Evolutionary conservation across 768 basidiomycete species (phyloP).

Genomic region (Leccinum longicurvipes): DNA sequence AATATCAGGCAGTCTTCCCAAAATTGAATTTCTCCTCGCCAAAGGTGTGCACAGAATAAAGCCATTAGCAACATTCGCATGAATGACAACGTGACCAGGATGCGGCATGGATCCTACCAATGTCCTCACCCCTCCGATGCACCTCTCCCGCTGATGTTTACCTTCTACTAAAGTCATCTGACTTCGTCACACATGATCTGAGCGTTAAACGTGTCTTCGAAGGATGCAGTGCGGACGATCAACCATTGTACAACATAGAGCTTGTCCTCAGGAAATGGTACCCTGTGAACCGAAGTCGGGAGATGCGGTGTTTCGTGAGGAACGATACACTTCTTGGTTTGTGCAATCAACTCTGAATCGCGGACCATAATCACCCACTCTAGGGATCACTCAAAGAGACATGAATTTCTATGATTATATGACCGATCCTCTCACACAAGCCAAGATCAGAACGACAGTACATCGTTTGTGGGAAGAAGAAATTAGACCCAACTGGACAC

Average conservation of each 20-base stretch:
- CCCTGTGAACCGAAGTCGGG: conserved; percentile 75
- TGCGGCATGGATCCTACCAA: conserved; percentile 85
- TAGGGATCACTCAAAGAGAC: conserved; percentile 87
- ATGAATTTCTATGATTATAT: conserved; percentile 86
- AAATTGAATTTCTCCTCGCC: conserved; percentile 98
- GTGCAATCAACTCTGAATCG: neutral
- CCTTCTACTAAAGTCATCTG: conserved; percentile 87
- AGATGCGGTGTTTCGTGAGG: conserved; percentile 89
- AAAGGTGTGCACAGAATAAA: conserved; percentile 47
- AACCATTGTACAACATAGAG: conserved; percentile 59
- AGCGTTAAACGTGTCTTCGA: conserved; percentile 60
- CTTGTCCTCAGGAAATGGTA: conserved; percentile 92
- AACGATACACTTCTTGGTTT: conserved; percentile 68
- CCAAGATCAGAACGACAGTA: conserved; percentile 51
- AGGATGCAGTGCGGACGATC: conserved; percentile 41
- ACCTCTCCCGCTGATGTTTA: conserved; percentile 88
- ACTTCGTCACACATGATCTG: conserved; percentile 83
- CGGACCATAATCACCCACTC: neutral
- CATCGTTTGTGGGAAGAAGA: conserved; percentile 63
- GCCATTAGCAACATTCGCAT: neutral
- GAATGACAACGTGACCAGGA: conserved; percentile 51
- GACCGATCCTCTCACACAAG: conserved; percentile 55
- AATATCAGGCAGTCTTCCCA: conserved; percentile 85
- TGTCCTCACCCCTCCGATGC: conserved; percentile 82
- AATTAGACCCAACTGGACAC: conserved; percentile 58